Conservation (phyloP, 176 grass and related monocot genomes). For the Stipa capillata region DNA sequence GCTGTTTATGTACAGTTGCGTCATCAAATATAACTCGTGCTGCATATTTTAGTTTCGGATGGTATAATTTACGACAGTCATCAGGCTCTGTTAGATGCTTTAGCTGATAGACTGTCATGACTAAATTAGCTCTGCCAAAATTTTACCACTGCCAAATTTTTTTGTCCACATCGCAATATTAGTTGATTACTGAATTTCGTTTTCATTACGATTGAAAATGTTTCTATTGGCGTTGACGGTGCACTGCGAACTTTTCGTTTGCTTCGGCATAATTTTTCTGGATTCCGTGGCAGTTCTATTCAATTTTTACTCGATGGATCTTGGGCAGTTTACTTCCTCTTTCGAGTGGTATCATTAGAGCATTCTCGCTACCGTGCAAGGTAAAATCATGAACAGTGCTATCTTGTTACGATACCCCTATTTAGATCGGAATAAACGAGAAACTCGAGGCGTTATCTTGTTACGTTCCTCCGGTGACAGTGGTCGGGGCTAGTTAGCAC, state of each 20-base stretch:
- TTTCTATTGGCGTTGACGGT: background rate
- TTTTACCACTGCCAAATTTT: background rate
- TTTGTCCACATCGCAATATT: background rate
- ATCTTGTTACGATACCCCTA: no score
- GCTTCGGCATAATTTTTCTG: background rate
- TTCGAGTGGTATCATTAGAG: no score
- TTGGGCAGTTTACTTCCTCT: no score
- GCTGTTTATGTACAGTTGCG: constrained; percentile 32
- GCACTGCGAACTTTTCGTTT: no score
- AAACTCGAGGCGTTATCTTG: no score
- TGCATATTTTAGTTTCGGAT: background rate
- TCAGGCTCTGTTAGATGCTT: background rate
- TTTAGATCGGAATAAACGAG: no score
- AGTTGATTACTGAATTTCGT: background rate
- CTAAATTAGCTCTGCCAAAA: constrained; percentile 10
- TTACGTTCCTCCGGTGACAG: background rate
- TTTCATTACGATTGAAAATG: background rate
- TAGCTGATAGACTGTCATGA: constrained; percentile 19
- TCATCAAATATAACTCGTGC: background rate
- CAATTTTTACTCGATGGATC: no score
- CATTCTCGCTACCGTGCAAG: no score
- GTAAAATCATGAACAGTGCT: no score
- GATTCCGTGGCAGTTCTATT: background rate
- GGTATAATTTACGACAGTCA: constrained; percentile 4
- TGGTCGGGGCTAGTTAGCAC: background rate